Percentiles rank a stretch among this genome's conserved stretches.
Evolutionary conservation across 2,329 filamentous ascomycete genomes (phyloP).

Genomic region (Verruconis gallopava): DNA sequence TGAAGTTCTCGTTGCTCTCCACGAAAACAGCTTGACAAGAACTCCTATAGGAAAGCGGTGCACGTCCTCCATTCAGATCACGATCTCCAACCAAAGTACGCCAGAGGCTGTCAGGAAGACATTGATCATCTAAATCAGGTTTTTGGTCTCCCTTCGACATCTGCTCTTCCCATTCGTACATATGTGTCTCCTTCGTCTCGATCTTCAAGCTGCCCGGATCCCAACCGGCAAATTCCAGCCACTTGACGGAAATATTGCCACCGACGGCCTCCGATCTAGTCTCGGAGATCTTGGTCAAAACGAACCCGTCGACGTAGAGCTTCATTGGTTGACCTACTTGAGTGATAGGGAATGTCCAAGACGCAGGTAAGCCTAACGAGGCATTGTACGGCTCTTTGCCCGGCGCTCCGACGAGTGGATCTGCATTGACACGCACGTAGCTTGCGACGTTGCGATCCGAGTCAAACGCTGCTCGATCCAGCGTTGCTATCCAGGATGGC

Average conservation of each 20-base stretch:
- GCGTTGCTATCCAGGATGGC: constrained; percentile 4
- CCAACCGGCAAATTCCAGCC: constrained; percentile 5
- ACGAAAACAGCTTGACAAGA: not conserved
- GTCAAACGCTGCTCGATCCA: constrained; percentile 4
- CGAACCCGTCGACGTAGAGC: not conserved
- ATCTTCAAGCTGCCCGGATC: not conserved
- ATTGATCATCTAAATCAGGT: not conserved
- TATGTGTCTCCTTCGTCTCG: not conserved
- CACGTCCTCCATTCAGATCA: not conserved
- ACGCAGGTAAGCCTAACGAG: constrained; percentile 1
- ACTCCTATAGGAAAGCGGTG: constrained; percentile 1
- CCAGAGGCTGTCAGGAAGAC: constrained; percentile 18
- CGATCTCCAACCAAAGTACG: constrained; percentile 4
- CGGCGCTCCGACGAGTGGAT: constrained; percentile 23
- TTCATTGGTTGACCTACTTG: not conserved
- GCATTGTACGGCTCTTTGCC: not conserved
- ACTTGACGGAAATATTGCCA: constrained; percentile 3
- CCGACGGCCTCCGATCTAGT: not conserved
- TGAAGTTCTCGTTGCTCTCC: not conserved
- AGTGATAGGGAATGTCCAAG: not conserved
- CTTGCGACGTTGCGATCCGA: not conserved
- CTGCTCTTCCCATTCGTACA: too few relatives aligned
- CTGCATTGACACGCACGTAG: constrained; percentile 18
- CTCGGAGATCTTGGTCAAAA: not conserved
- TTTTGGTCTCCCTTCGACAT: not conserved